Base-by-base conservation (phyloP, 768 basidiomycete species). In the Collybia sordida region DNA sequence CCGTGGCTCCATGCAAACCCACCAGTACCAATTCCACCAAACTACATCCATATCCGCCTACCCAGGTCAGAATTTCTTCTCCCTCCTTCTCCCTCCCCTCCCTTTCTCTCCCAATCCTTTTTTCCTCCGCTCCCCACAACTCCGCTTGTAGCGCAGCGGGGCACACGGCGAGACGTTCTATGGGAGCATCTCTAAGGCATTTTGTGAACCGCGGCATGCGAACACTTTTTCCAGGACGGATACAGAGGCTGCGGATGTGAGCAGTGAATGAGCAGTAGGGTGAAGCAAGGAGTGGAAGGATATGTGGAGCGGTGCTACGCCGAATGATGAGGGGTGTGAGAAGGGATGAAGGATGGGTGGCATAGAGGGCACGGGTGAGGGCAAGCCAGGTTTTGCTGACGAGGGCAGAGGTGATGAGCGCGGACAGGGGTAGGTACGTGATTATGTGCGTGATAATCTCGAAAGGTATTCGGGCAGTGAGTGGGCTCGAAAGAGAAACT, bases 361-460 rank as follows among this genome's bases (percentile, higher is more conserved):
- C 6, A 14, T 31, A 18, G 42, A 35, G 53, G 41, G 50, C 42
- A n/a, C 53, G 39, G n/a, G 50, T 49, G 14, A 45, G 40, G 15
- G 41, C 27, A 38, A 54, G 25, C 56, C 53, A 55, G 23, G 48
- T 17, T 19, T 18, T 43, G 37, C 47, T 52, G 47, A 58, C 48
- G 22, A 41, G 17, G 4, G 51, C 50, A 34, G 47, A 52, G 31
- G 17, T n/a, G 15, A 22, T 3, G 14, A 55, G 54, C 14, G 46
- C n/a, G 6, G 37, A 18, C n/a, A 12, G 22, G 35, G 28, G 37
- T 27, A 42, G 18, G 31, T 47, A 12, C 18, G 47, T 45, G 27
- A 48, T 49, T 37, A 45, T 51, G 36, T 45, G 37, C 18, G 45
- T 43, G 31, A 45, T 34, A 25, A 45, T 14, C 45, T 51, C 37